phyloP scores from a whole-genome alignment of 176 grass and related monocot genomes.

The Avena insularis region DNA sequence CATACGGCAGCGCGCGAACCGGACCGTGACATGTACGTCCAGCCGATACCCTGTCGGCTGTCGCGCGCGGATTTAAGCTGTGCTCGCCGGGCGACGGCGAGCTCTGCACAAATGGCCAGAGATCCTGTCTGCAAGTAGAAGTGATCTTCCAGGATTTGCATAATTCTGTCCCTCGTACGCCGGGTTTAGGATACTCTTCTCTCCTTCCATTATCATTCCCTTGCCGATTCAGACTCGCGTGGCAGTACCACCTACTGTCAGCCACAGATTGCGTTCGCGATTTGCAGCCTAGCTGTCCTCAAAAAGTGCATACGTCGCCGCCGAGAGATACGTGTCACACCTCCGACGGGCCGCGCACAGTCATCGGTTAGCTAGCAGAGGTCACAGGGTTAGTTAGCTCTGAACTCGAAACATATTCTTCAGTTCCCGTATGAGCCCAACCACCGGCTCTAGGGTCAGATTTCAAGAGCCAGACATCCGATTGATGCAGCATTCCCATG shows the following conservation, averaged over 20 bases:
- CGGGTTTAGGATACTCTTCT: not conserved
- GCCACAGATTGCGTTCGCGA: slow-evolving; percentile 24
- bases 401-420: slow-evolving; percentile 29
- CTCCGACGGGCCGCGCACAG: not conserved
- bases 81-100: not conserved
- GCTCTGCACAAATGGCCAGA: not conserved
- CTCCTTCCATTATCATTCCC: not conserved
- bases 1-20: not conserved
- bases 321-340: slow-evolving; percentile 27
- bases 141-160: not conserved
- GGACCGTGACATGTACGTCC: not conserved
- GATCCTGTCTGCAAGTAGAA: not conserved
- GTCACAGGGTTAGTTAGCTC: slow-evolving; percentile 39
- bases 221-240: slow-evolving; percentile 45
- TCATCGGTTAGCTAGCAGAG: slow-evolving; percentile 11
- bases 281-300: slow-evolving; percentile 26
- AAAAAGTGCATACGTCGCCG: not conserved
- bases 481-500: not conserved
- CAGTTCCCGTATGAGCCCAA: not conserved
- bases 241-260: slow-evolving; percentile 12
- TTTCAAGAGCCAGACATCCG: not conserved
- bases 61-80: not conserved
- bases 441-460: slow-evolving; percentile 9
- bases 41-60: not conserved
- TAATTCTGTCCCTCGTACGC: not conserved